Evolutionary conservation across 2,329 filamentous ascomycete genomes (phyloP).

Genomic region (Colletotrichum cereale): DNA sequence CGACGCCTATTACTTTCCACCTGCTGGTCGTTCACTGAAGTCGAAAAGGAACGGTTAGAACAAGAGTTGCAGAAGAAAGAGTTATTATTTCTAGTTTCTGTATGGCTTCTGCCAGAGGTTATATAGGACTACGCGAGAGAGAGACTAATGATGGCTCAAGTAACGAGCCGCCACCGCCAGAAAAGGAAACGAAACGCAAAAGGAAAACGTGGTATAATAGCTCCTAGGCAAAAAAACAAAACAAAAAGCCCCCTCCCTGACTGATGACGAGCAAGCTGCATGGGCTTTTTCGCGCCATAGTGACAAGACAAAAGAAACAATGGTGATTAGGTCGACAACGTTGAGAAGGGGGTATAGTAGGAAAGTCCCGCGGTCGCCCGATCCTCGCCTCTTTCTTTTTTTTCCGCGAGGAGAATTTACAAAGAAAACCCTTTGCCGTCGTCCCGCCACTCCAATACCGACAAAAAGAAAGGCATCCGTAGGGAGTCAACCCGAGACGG

Average conservation of each 20-base stretch:
- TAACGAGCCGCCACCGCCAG: neutral
- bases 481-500: neutral
- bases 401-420: constrained; percentile 7
- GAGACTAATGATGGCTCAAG: neutral
- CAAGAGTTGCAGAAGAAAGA: neutral
- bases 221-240: neutral
- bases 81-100: neutral
- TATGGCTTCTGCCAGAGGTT: neutral
- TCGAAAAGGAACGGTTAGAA: neutral
- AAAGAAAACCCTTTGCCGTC: constrained; percentile 8
- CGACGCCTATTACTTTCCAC: neutral
- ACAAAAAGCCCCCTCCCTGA: neutral
- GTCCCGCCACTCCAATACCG: neutral
- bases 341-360: constrained; percentile 22
- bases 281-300: constrained; percentile 6
- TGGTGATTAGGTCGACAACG: constrained; percentile 5
- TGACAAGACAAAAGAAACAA: constrained; percentile 4
- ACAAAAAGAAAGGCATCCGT: neutral
- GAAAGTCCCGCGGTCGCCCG: constrained; percentile 11
- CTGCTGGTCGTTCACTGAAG: neutral
- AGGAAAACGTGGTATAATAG: constrained; percentile 21
- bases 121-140: neutral
- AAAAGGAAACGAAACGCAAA: neutral
- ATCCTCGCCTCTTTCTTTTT: constrained; percentile 17
- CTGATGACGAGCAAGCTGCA: neutral